Evolutionary conservation across 306 rosid genomes (phyloP).

Genomic region (Begonia loranthoides): DNA sequence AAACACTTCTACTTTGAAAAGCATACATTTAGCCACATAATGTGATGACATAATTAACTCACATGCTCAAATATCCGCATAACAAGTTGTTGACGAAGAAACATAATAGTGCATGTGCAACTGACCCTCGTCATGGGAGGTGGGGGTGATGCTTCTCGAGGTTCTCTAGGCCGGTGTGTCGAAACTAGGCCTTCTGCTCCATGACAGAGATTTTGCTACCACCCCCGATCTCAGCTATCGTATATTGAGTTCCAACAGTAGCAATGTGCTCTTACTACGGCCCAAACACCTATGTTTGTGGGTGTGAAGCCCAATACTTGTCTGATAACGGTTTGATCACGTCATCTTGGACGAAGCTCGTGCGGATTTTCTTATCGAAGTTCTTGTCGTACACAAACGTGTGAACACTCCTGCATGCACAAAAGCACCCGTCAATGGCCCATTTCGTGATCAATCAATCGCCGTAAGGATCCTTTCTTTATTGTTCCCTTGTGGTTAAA

Average conservation of each 20-base stretch:
- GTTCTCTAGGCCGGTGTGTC: constrained; percentile 80
- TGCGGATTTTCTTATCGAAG: constrained; percentile 39
- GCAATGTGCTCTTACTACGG: constrained; percentile 27
- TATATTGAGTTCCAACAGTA: constrained; percentile 11
- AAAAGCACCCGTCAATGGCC: not conserved
- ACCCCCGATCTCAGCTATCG: constrained; percentile 10
- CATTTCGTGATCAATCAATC: not conserved
- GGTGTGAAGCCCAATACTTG: constrained; percentile 87
- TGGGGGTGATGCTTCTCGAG: constrained; percentile 63
- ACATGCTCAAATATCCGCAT: too few species aligned
- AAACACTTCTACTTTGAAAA: too few species aligned
- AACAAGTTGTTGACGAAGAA: too few species aligned
- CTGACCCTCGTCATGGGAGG: not conserved
- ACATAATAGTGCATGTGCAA: too few species aligned
- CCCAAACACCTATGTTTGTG: constrained; percentile 84
- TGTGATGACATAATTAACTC: too few species aligned
- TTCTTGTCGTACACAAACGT: constrained; percentile 69
- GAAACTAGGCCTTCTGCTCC: constrained; percentile 93
- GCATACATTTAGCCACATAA: too few species aligned
- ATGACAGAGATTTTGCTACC: constrained; percentile 23
- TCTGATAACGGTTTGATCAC: constrained; percentile 40
- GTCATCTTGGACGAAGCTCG: constrained; percentile 49
- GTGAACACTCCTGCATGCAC: constrained; percentile 41
- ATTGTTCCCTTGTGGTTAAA: too few species aligned
- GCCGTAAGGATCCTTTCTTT: too few species aligned